Base-by-base conservation (phyloP, 2,329 filamentous ascomycete genomes). In the Tolypocladium nubicola region DNA sequence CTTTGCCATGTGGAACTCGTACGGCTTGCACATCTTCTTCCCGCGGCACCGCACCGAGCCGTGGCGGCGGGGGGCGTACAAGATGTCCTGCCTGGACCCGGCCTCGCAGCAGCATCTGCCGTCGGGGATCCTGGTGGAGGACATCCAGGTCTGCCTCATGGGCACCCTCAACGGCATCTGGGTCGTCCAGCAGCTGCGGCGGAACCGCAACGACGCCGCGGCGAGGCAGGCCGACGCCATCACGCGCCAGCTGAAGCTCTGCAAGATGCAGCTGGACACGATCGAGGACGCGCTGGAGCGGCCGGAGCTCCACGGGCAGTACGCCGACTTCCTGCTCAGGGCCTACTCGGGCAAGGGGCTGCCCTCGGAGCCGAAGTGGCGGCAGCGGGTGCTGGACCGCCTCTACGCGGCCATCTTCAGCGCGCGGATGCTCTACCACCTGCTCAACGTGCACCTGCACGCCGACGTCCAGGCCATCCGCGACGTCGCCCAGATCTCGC, bases 1-100 rank as follows among this genome's bases (percentile, higher is more conserved):
- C 0, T 72, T 68, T 39, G 64, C 68, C 1, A 58, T 70, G 5
- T 76, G 68, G 67, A 74, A 76, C 56, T 58, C 73, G 0, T 64
- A 69, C 23, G 73, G 73, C 0, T 65, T 77, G 0, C 64, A 70
- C 47, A 61, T 68, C 1, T 75, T 71, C 55, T 75, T 73, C 53
- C 62, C 64, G 14, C 66, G 74, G 5, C 59, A 67, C 4, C 61
- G 63, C 0, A 58, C 60, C 1, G 73, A 76, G 35, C 71, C 73
- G 0, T 57, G 64, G 0, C 64, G 68, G 5, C 64, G 74, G 5
- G 60, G 59, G 0, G 60, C 66, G 3, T 68, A 65, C 26, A 66
- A 65, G 21, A 64, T 72, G 33, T 66, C 67, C 3, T 68, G 70
- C 21, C 58, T 73, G 37, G 62, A 62, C 41, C 52, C 66, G 33